Evolutionary conservation across 164 flowering plant genomes (phyloP), one percentile per base, ranked within the genome.

Genomic region (Cinnamomum micranthum): DNA sequence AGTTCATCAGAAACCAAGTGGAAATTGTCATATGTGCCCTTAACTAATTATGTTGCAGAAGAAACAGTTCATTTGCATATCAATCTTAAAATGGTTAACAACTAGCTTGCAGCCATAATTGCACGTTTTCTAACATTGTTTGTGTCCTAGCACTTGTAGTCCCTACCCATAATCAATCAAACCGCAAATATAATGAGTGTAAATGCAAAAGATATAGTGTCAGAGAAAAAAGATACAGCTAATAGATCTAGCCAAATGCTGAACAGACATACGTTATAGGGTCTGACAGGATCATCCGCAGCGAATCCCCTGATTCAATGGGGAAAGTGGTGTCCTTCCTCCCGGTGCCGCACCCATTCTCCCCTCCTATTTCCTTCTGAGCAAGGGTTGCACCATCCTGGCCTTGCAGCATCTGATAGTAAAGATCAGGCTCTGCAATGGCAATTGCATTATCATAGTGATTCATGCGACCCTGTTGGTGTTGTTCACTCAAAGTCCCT

Each of bases 261-360:
- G 23, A 31, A 24, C n/a, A 23, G 13, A 83, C 95, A 85, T 82
- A 91, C 96, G 94, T 94, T 0, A 94, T 33, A 35, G 98, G 97
- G 70, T 94, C 97, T 0, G 97, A 92, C 3, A 94, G 87, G 82
- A 91, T 92, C 1, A 82, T 72, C 80, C 90, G 87, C 67, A 92
- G 74, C 25, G 97, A 87, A 65, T 91, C 94, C 60, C 89, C 89
- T 0, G 94, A 82, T 76, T 87, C 95, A 58, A 74, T 81, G 9
- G 84, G 80, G 69, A 75, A 73, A 7, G 80, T 74, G 19, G 63
- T 79, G 69, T 93, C 96, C 79, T 87, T 89, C 74, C 92, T 86
- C 70, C 91, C 88, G 79, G 87, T 85, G 80, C 94, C 91, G 77
- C 89, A 86, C 15, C 90, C 90, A 78, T 87, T 90, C 65, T 88